Evolutionary conservation across 1,284 basidiomycete species (phyloP), one percentile per base, ranked within the genome.

Genomic region (Apiotrichum veenhuisii): DNA sequence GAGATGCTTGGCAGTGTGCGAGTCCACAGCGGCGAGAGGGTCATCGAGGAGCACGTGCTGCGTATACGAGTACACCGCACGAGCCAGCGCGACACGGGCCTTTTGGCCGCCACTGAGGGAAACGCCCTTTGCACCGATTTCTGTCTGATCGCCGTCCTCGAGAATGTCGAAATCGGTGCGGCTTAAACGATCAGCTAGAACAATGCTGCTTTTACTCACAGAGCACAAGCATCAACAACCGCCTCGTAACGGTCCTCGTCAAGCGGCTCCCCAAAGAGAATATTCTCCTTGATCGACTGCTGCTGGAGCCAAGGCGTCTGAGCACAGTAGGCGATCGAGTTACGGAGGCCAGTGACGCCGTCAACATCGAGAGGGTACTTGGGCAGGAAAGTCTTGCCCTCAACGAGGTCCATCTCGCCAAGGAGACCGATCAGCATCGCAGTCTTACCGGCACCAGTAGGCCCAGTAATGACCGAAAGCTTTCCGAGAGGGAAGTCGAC

Each of bases 1-100:
- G 12, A 89, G 79, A 64, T 88, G 87, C 61, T 86, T 84, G 42
- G 88, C 88, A 2, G 89, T 91, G 68, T 92, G 89, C 77, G 90
- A 89, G 73, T 95, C 91, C 10, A 95, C 89, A 1, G 91, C 90
- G 0, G 88, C 87, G 15, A 95, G 80, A 4, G 88, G 88, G 71
- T 94, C 91, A 74, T 95, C 91, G n/a, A 94, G 81, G 11, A 93
- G 80, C 20, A 94, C 82, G 64, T 83, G 84, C 81, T 86, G 64
- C 2, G 81, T 80, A 53, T 76, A 75, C 12, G 78, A 80, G 70
- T 83, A 83, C 11, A 82, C 73, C 0, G 81, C 81, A 18, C 82
- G 69, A 11, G 69, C 75, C 37, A 77, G 62, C 57, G 77, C 87
- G 45, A 91, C 82, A 26, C 88, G 81, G 5, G 87, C 87, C 58